Evolutionary conservation across 2,329 filamentous ascomycete genomes (phyloP).

Genomic region (Monosporascus sp.): DNA sequence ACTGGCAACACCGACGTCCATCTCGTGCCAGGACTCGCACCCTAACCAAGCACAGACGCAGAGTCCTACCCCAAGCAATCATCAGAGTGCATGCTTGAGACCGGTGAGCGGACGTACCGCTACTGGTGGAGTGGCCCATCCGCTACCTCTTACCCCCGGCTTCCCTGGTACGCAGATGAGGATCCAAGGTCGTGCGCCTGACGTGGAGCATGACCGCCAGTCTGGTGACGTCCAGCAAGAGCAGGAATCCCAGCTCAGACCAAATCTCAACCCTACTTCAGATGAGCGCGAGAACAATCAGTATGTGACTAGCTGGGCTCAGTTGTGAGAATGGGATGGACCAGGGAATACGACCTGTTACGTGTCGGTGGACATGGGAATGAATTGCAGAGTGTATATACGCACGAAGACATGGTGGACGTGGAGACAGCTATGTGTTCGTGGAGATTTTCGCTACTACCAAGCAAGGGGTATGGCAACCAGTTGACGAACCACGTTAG

Average conservation of each 20-base stretch:
- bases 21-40: neutral
- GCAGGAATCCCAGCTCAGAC: neutral
- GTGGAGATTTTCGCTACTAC: neutral
- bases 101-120: neutral
- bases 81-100: neutral
- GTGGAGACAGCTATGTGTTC: too few relatives aligned
- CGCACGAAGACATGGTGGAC: too few relatives aligned
- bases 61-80: neutral
- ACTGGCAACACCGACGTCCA: neutral
- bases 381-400: too few relatives aligned
- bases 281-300: slow-evolving; percentile 5
- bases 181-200: neutral
- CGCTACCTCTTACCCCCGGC: neutral
- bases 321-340: slow-evolving; percentile 3
- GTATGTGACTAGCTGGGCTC: slow-evolving; percentile 8
- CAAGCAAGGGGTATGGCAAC: too few relatives aligned
- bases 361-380: too few relatives aligned
- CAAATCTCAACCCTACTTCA: slow-evolving; percentile 6
- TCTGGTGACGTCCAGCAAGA: neutral
- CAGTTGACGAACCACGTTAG: too few relatives aligned
- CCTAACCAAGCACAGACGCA: neutral
- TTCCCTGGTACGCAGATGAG: neutral
- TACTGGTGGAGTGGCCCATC: neutral
- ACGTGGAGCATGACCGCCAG: neutral
- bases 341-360: neutral